Base-by-base conservation (phyloP, 2,329 filamentous ascomycete genomes). In the Stachybotrys chartarum region DNA sequence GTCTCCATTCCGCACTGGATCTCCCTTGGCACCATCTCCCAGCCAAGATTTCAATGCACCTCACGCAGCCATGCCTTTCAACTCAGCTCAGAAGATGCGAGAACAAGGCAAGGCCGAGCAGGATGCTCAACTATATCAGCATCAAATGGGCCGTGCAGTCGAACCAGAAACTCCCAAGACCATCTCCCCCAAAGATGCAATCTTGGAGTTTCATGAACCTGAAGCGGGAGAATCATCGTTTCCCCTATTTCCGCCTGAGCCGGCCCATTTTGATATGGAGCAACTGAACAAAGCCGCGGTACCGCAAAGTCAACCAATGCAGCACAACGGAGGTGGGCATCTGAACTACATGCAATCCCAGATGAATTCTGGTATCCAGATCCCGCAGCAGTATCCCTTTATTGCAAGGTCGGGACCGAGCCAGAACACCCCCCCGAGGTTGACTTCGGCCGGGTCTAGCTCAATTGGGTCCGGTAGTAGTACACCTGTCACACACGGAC, bases 101-200 rank as follows among this genome's bases (percentile, higher is more conserved):
- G 84, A 87, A 66, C 79, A 84, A 60, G 75, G 75, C 56, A 85
- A 85, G 64, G 78, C 80, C 6, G 79, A 83, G 63, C 81, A 82
- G 47, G 84, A 86, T 56, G 79, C 79, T 0, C 72, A 73, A 53
- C 66, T 73, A 10, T 60, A 75, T 17, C 74, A 73, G 47, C 71
- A 76, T 18, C 74, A 78, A 42, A 64, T 78, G 58, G 61, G 53
- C 59, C 68, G 55, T 65, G 72, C 59, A 63, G 61, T 73, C 31
- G 70, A 79, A 50, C 74, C 77, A 1, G 70, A 78, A 6, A 80
- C 79, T 0, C 79, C 87, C n/a, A 90, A 90, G 71, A 96, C 93
- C 0, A 96, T 99, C 50, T 97, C 93, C 1, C 94, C 93, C 30
- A 95, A 96, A 73, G 93, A 97, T 65, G 90, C 92, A 1, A 74